A percentile compares a stretch with the other conserved stretches of the same genome.
These are phyloP conservation scores for Fusarium sambucinum DNA, from an alignment of 2,329 filamentous ascomycete species.

Conservation along the genomic window DNA sequence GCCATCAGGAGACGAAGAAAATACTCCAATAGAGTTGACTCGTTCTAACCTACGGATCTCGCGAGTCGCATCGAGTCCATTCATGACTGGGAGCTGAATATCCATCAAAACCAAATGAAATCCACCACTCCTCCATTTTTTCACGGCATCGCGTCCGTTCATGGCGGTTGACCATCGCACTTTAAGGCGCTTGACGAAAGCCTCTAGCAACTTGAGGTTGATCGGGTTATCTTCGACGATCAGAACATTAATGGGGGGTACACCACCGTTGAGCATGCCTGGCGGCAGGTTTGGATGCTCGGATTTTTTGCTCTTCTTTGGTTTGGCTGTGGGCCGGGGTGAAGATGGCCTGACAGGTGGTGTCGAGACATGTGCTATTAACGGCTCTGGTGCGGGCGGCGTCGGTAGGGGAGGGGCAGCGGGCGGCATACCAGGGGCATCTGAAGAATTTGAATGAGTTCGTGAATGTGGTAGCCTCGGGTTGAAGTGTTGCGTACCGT, in stretches of 20 bases:
- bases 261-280: slow-evolving; percentile 80
- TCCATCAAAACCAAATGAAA: slow-evolving; percentile 99
- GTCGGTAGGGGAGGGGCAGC: slow-evolving; percentile 65
- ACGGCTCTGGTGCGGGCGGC: slow-evolving; percentile 64
- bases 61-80: slow-evolving; percentile 91
- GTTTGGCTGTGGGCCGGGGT: slow-evolving; percentile 59
- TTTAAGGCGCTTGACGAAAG: slow-evolving; percentile 94
- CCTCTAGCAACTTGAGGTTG: slow-evolving; percentile 92
- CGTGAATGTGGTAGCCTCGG: slow-evolving; percentile 63
- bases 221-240: slow-evolving; percentile 99
- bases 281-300: slow-evolving; percentile 64
- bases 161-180: slow-evolving; percentile 98
- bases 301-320: slow-evolving; percentile 67
- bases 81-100: slow-evolving; percentile 97
- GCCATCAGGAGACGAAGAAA: slow-evolving; percentile 74
- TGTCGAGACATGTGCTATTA: slow-evolving; percentile 63
- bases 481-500: slow-evolving; percentile 52
- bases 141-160: slow-evolving; percentile 92
- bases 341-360: slow-evolving; percentile 62
- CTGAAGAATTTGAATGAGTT: slow-evolving; percentile 71
- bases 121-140: slow-evolving; percentile 91
- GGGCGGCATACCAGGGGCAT: slow-evolving; percentile 60
- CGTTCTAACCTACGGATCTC: slow-evolving; percentile 92
- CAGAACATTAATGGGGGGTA: slow-evolving; percentile 95
- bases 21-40: slow-evolving; percentile 92